Conservation (phyloP, 352 stramenopile species). For the Phytophthora pistaciae region DNA sequence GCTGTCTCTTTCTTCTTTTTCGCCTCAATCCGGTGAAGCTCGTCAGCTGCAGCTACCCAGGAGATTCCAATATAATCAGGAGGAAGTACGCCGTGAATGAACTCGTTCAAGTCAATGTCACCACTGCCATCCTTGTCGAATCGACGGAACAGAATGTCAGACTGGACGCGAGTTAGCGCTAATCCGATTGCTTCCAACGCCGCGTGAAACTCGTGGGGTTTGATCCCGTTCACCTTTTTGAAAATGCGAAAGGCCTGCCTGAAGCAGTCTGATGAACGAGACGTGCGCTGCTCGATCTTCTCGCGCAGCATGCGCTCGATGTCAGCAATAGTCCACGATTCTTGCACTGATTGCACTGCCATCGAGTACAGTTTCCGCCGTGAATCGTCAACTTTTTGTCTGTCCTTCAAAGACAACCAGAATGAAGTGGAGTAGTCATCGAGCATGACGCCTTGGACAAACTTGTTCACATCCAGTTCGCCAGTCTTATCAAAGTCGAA, state of each 20-base stretch:
- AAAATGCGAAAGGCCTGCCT: conserved; percentile 85
- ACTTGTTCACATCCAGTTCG: conserved; percentile 83
- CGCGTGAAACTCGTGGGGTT: conserved; percentile 74
- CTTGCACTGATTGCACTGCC: conserved; percentile 74
- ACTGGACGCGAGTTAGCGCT: conserved; percentile 56
- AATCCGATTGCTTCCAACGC: conserved; percentile 68
- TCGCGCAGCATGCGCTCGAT: conserved; percentile 85
- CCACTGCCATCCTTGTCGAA: conserved; percentile 81
- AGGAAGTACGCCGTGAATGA: conserved; percentile 80
- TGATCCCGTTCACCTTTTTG: conserved; percentile 87
- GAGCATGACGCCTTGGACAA: conserved; percentile 81
- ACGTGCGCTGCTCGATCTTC: conserved; percentile 88
- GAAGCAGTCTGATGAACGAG: conserved; percentile 81
- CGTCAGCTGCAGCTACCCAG: conserved; percentile 82
- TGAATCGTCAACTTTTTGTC: conserved; percentile 62
- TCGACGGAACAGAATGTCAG: conserved; percentile 70
- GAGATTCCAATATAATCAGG: conserved; percentile 77
- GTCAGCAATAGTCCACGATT: conserved; percentile 77
- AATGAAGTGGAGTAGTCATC: conserved; percentile 71
- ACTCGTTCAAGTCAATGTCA: conserved; percentile 84
- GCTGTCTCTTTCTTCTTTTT: conserved; percentile 64
- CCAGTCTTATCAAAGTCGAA: conserved; percentile 86
- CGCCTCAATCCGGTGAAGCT: conserved; percentile 67
- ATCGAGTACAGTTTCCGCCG: conserved; percentile 61
- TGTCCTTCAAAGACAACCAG: conserved; percentile 65